Percentiles rank a stretch among this genome's conserved stretches.
Conservation (phyloP, 2,329 filamentous ascomycete genomes). For the Monilinia laxa region DNA sequence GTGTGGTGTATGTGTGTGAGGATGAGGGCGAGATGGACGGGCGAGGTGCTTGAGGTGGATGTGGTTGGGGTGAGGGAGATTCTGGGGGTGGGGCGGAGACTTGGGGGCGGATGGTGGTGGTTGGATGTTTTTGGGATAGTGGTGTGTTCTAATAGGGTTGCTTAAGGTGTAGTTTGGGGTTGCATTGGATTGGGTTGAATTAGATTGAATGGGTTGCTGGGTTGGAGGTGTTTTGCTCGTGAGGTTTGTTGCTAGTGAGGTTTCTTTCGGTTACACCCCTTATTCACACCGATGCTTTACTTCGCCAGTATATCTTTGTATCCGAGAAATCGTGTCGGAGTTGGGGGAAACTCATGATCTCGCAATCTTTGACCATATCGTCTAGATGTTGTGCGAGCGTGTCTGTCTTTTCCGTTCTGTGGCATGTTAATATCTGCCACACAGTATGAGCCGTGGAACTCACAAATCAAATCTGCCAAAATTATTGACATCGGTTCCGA, state of each 20-base stretch:
- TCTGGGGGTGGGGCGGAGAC: no score
- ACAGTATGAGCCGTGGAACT: slow-evolving; percentile 14
- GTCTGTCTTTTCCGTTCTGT: slow-evolving; percentile 25
- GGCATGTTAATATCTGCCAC: not conserved
- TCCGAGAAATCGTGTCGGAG: slow-evolving; percentile 40
- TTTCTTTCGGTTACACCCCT: not conserved
- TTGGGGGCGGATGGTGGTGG: no score
- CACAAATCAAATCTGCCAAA: slow-evolving; percentile 35
- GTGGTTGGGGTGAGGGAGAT: no score
- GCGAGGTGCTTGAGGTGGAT: no score
- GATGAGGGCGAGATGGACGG: no score
- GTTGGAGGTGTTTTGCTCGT: not conserved
- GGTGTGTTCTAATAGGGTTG: slow-evolving; percentile 29
- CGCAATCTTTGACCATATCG: slow-evolving; percentile 34
- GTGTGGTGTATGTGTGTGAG: no score
- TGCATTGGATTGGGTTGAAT: not conserved
- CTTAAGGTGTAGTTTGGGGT: slow-evolving; percentile 9
- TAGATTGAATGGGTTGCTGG: no score
- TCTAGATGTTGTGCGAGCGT: slow-evolving; percentile 27
- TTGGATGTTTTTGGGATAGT: no score
- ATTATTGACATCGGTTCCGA: slow-evolving; percentile 38
- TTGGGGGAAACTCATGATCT: slow-evolving; percentile 37
- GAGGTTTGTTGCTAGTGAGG: no score
- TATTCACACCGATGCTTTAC: slow-evolving; percentile 5
- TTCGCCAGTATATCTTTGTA: slow-evolving; percentile 39